Evolutionary conservation across 208 protist species (phyloP).

Genomic region (Trypanosomatidae sp.): DNA sequence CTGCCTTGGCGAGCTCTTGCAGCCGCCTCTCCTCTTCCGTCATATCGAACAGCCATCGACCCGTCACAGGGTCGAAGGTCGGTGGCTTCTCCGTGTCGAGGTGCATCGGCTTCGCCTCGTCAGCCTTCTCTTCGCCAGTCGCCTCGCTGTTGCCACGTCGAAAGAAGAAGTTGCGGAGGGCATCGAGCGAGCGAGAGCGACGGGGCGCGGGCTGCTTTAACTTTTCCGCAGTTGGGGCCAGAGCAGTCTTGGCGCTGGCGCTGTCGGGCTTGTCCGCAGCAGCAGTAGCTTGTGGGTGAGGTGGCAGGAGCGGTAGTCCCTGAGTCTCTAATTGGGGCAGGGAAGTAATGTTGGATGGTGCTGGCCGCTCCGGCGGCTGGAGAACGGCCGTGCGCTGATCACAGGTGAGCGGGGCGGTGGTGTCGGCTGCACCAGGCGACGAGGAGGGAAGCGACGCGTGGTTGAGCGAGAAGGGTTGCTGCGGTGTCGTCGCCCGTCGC

Average conservation of each 20-base stretch:
- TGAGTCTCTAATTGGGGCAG: background rate
- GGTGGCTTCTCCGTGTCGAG: slow-evolving; percentile 81
- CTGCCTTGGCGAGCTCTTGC: slow-evolving; percentile 55
- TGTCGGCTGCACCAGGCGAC: background rate
- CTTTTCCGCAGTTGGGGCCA: background rate
- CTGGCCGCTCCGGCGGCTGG: slow-evolving; percentile 7
- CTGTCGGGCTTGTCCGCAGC: background rate
- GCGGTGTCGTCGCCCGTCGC: background rate
- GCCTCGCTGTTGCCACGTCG: slow-evolving; percentile 37
- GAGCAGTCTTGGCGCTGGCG: slow-evolving; percentile 1
- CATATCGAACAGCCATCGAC: slow-evolving; percentile 80
- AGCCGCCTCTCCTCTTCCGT: slow-evolving; percentile 82
- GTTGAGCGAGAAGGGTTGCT: slow-evolving; percentile 1
- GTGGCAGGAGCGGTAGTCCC: background rate
- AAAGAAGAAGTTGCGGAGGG: slow-evolving; percentile 49
- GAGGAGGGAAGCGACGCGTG: background rate
- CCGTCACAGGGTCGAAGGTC: slow-evolving; percentile 69
- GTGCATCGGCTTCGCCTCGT: slow-evolving; percentile 88
- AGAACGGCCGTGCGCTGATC: slow-evolving; percentile 11
- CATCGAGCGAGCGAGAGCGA: slow-evolving; percentile 66
- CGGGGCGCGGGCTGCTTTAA: slow-evolving; percentile 15
- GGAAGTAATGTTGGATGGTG: slow-evolving; percentile 1
- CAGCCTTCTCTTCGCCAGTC: slow-evolving; percentile 32
- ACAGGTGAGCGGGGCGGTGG: background rate
- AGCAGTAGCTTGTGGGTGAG: background rate